Evolutionary conservation across 768 basidiomycete species (phyloP).

Genomic region (Amanita jacksonii): DNA sequence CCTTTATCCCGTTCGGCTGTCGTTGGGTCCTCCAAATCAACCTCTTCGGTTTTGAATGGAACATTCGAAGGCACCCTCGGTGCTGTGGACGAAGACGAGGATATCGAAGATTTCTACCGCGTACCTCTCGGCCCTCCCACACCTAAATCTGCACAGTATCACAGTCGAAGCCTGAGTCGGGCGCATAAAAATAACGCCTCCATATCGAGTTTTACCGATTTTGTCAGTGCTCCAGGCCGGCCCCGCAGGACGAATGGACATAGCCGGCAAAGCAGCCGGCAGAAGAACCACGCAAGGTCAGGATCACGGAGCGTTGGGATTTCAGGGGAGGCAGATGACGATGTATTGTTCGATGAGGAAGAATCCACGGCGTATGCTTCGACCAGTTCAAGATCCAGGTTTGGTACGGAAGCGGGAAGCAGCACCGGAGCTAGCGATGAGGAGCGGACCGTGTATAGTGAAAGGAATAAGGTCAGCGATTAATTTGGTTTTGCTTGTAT

Average conservation of each 20-base stretch:
- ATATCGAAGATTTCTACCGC: constrained; percentile 59
- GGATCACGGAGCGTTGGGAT: constrained; percentile 10
- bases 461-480: constrained; percentile 4
- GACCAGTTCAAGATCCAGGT: constrained; percentile 33
- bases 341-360: constrained; percentile 58
- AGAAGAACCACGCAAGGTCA: constrained; percentile 1
- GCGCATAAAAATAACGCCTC: constrained; percentile 21
- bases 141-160: constrained; percentile 17
- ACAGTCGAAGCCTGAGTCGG: constrained; percentile 20
- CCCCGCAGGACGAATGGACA: constrained; percentile 20
- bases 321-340: constrained; percentile 30
- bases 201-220: constrained; percentile 52
- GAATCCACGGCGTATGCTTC: constrained; percentile 32
- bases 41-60: constrained; percentile 19
- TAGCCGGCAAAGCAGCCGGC: constrained; percentile 12
- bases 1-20: constrained; percentile 41
- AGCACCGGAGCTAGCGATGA: constrained; percentile 28
- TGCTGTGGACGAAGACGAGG: constrained; percentile 43
- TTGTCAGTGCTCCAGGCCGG: constrained; percentile 46
- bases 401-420: constrained; percentile 33
- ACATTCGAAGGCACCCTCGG: constrained; percentile 31
- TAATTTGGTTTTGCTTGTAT: neutral
- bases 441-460: constrained; percentile 19
- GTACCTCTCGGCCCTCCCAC: constrained; percentile 45
- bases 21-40: constrained; percentile 17